Evolutionary conservation across 306 rosid genomes (phyloP), one percentile per base, ranked within the genome.

Genomic region (Abrus precatorius): DNA sequence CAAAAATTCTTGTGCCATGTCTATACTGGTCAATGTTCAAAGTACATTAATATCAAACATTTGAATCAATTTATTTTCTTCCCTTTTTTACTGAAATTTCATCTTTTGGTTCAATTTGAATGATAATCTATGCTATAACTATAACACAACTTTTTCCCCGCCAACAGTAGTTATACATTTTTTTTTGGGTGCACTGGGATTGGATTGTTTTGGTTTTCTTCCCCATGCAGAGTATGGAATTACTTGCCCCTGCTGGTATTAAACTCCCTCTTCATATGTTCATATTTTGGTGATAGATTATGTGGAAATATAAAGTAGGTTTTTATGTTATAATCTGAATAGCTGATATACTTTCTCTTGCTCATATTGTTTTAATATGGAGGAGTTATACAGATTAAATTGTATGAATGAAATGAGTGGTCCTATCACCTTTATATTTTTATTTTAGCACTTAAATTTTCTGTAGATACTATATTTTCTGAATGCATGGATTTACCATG

Each of bases 401-500:
- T 61, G 53, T 56, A 40, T 14, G 10, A 53, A 43, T 61, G 52
- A 50, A 75, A 83, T 79, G 43, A 75, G 61, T 56, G 66, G 13
- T n/a, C 29, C 8, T 72, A 27, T 68, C 47, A 3, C 14, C 2
- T 71, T 10, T 57, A 36, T 12, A 6, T 50, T 47, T 62, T 28
- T 53, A 49, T 66, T 47, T 60, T 45, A 71, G 13, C 20, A 29
- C 68, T 73, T 75, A 6, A 41, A 50, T 69, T 49, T 6, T 84
- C 55, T 30, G 5, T 48, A 30, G 53, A 65, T 44, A 67, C 59
- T 20, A 11, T 29, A 47, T 74, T 78, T 61, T 38, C 71, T 65
- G 69, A 69, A 76, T 84, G 73, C 63, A 49, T 71, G 43, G 81
- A 63, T 88, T 83, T 66, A n/a, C 69, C 40, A 27, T 76, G 49